A percentile compares a stretch with the other conserved stretches of the same genome.
phyloP scores from a whole-genome alignment of 2,329 filamentous ascomycete genomes.

The Penicillium sp. region DNA sequence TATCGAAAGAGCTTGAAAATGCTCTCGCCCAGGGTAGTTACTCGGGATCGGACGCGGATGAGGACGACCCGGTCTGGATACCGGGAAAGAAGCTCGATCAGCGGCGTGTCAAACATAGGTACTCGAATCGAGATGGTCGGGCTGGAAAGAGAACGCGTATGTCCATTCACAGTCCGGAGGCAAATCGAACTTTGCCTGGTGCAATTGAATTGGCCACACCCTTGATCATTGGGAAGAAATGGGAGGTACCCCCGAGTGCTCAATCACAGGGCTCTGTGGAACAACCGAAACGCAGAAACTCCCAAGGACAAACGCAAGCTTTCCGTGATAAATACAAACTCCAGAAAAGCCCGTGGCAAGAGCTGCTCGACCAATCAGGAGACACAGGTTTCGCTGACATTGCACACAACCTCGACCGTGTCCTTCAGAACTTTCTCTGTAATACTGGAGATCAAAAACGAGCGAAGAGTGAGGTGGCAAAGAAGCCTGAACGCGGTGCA shows the following conservation, averaged over 20 bases:
- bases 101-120: slow-evolving; percentile 43
- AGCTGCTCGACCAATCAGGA: slow-evolving; percentile 35
- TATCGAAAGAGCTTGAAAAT: slow-evolving; percentile 7
- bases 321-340: slow-evolving; percentile 32
- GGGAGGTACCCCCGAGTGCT: slow-evolving; percentile 24
- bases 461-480: background rate
- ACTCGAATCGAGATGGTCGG: slow-evolving; percentile 35
- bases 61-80: slow-evolving; percentile 46
- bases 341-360: slow-evolving; percentile 41
- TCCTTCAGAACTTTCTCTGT: slow-evolving; percentile 42
- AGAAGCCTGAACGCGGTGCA: slow-evolving; percentile 24
- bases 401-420: slow-evolving; percentile 37
- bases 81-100: slow-evolving; percentile 37
- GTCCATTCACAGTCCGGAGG: slow-evolving; percentile 41
- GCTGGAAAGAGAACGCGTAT: slow-evolving; percentile 30
- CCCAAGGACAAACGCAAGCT: slow-evolving; percentile 25
- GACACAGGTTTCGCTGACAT: slow-evolving; percentile 41
- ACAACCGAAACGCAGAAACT: slow-evolving; percentile 2
- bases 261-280: slow-evolving; percentile 24
- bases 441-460: slow-evolving; percentile 32
- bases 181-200: slow-evolving; percentile 40
- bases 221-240: slow-evolving; percentile 42
- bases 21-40: slow-evolving; percentile 9
- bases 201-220: slow-evolving; percentile 49
- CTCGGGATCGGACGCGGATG: slow-evolving; percentile 39